Conservation (phyloP, 2,329 filamentous ascomycete species). For the Apiospora arundinis region DNA sequence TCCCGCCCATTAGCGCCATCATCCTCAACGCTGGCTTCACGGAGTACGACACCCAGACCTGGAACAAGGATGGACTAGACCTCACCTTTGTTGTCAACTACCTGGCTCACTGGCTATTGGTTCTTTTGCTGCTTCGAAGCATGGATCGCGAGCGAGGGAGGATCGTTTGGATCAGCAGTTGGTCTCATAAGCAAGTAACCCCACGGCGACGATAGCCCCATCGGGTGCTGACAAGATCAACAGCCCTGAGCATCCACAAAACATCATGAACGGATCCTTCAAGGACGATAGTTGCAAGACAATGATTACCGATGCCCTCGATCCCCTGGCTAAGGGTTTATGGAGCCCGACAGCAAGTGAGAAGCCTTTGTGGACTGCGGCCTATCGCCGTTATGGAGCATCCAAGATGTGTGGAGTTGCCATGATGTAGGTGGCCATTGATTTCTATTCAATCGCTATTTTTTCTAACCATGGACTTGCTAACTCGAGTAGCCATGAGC, state of each 20-base stretch:
- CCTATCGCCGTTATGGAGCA: not conserved
- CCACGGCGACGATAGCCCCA: not conserved
- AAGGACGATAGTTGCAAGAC: not conserved
- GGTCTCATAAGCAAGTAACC: not conserved
- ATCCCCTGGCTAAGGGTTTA: not conserved
- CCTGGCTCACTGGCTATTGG: constrained; percentile 23
- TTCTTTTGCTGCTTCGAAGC: constrained; percentile 19
- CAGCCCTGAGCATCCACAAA: not conserved
- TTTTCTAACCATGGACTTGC: too few species aligned
- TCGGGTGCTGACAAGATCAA: not conserved
- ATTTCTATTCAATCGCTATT: too few species aligned
- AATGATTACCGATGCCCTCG: not conserved
- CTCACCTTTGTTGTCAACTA: constrained; percentile 19
- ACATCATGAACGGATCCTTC: not conserved
- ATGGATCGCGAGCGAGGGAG: not conserved
- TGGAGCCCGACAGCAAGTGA: not conserved
- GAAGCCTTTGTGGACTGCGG: not conserved
- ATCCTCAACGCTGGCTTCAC: constrained; percentile 23
- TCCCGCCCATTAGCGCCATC: constrained; percentile 17
- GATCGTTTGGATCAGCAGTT: not conserved
- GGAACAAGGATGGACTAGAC: constrained; percentile 21
- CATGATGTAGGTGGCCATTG: not conserved
- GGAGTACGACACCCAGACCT: constrained; percentile 14
- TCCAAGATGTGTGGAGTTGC: not conserved
- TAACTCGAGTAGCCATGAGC: not conserved